A percentile compares a stretch with the other conserved stretches of the same genome.
phyloP scores from a whole-genome alignment of 768 basidiomycete genomes.

The Collybiopsis luxurians region DNA sequence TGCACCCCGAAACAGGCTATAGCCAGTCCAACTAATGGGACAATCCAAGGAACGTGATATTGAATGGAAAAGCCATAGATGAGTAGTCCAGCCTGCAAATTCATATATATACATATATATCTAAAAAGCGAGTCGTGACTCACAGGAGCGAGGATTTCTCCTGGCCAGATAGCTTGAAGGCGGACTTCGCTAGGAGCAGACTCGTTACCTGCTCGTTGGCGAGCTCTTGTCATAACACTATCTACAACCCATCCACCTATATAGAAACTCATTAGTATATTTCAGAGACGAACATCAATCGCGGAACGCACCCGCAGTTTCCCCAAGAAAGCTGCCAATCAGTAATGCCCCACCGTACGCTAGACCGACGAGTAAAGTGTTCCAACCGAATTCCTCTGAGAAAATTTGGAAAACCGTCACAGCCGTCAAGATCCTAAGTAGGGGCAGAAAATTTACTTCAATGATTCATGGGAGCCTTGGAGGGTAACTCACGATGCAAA shows the following conservation, averaged over 20 bases:
- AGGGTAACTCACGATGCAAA: background rate
- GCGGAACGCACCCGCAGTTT: conserved; percentile 4
- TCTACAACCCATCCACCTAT: no score
- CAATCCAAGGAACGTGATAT: background rate
- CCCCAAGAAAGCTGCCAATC: conserved; percentile 2
- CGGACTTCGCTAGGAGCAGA: no score
- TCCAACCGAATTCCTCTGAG: background rate
- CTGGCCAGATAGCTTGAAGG: background rate
- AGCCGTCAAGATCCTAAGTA: background rate
- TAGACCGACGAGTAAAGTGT: background rate
- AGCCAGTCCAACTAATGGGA: background rate
- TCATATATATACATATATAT: no score
- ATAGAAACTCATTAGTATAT: no score
- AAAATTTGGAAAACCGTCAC: background rate
- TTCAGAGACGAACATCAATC: no score
- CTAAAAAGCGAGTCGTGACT: no score
- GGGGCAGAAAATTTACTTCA: background rate
- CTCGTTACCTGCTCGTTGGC: no score
- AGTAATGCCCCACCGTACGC: conserved; percentile 1
- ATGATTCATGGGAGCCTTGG: background rate
- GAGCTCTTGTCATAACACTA: no score
- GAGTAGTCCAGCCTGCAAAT: background rate
- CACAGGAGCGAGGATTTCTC: background rate
- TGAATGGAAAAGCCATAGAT: background rate
- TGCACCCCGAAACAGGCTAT: background rate